Percentiles rank a stretch among this genome's conserved stretches.
phyloP scores from a whole-genome alignment of 345 rosid genomes.

The Populus simonii region DNA sequence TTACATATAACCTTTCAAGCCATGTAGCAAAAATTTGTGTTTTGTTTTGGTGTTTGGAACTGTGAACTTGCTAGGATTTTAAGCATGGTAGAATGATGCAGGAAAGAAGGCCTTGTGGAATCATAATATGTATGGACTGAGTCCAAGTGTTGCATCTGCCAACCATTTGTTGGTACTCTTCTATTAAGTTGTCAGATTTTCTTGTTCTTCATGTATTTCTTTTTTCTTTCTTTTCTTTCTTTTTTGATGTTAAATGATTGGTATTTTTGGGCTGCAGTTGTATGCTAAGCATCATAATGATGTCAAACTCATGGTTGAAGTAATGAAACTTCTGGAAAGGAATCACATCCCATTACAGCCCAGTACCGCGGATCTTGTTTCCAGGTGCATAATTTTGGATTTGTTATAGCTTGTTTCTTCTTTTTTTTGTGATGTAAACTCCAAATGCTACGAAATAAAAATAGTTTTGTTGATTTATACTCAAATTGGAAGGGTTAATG shows the following conservation, averaged over 20 bases:
- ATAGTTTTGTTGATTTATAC: neutral
- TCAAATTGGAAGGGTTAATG: neutral
- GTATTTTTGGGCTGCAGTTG: slow-evolving; percentile 38
- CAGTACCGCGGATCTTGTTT: slow-evolving; percentile 76
- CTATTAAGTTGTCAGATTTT: neutral
- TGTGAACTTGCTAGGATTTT: neutral
- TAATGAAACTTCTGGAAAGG: slow-evolving; percentile 57
- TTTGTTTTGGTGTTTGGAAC: slow-evolving; percentile 4
- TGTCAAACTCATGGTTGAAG: slow-evolving; percentile 57
- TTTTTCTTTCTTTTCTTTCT: no score
- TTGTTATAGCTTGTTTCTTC: neutral
- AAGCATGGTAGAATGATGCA: slow-evolving; percentile 19
- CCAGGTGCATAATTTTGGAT: slow-evolving; percentile 42
- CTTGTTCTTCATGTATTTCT: neutral
- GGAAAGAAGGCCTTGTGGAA: slow-evolving; percentile 76
- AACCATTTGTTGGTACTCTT: slow-evolving; percentile 68
- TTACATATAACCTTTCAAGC: neutral
- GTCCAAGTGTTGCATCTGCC: slow-evolving; percentile 71
- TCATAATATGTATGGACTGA: slow-evolving; percentile 75
- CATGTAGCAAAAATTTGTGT: neutral
- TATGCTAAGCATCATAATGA: slow-evolving; percentile 64
- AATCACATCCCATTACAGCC: slow-evolving; percentile 65
- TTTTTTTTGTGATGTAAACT: neutral
- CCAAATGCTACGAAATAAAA: slow-evolving; percentile 1
- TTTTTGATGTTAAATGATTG: slow-evolving; percentile 2